A percentile compares a stretch with the other conserved stretches of the same genome.
These are phyloP conservation scores for Camelina neglecta DNA, from an alignment of 345 rosid genomes.

Conservation along the genomic window DNA sequence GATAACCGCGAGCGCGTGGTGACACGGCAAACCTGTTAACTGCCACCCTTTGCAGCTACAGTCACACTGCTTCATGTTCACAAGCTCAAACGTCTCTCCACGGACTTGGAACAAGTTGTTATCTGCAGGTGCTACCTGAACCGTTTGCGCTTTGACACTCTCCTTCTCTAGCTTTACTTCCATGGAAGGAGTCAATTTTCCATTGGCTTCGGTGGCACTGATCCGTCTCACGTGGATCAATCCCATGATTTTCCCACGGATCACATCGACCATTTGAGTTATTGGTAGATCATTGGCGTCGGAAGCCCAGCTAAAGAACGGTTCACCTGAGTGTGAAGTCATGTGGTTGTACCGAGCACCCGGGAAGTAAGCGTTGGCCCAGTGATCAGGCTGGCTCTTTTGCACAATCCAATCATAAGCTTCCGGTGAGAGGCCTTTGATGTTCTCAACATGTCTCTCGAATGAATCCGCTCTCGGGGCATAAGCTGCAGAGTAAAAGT, in stretches of 20 bases:
- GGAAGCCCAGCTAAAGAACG: slow-evolving; percentile 79
- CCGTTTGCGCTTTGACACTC: slow-evolving; percentile 49
- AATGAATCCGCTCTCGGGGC: slow-evolving; percentile 69
- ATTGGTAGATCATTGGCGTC: slow-evolving; percentile 90
- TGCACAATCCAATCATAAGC: slow-evolving; percentile 84
- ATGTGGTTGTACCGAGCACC: slow-evolving; percentile 89
- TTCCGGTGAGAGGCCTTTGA: slow-evolving; percentile 74
- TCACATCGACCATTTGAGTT: slow-evolving; percentile 89
- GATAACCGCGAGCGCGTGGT: slow-evolving; percentile 75
- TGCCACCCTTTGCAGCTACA: slow-evolving; percentile 95
- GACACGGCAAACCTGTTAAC: slow-evolving; percentile 81
- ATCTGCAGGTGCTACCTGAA: slow-evolving; percentile 65
- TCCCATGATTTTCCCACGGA: slow-evolving; percentile 75
- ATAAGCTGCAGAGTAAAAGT: slow-evolving; percentile 74
- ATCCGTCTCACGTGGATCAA: slow-evolving; percentile 58
- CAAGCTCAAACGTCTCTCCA: slow-evolving; percentile 71
- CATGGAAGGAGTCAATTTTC: slow-evolving; percentile 77
- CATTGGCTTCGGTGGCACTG: slow-evolving; percentile 60
- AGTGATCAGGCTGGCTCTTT: slow-evolving; percentile 76
- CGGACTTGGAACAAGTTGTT: slow-evolving; percentile 79
- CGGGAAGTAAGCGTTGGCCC: slow-evolving; percentile 88
- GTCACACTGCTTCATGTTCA: slow-evolving; percentile 74
- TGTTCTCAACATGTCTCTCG: slow-evolving; percentile 65
- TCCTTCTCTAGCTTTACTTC: slow-evolving; percentile 81
- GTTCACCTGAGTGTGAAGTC: slow-evolving; percentile 81